phyloP scores from a whole-genome alignment of 306 rosid genomes.

The Cicer judaicum region DNA sequence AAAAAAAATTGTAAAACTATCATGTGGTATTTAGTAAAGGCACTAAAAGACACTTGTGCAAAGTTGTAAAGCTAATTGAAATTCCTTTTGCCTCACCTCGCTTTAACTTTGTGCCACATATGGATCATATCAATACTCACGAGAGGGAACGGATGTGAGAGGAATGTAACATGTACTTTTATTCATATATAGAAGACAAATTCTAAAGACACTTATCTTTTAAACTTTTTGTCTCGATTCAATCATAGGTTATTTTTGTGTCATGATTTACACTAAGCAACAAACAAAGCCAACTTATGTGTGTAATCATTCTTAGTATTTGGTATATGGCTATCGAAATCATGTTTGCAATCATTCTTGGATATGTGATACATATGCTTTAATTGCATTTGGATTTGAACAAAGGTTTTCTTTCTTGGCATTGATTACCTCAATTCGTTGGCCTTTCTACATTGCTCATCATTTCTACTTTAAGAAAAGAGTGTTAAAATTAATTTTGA shows the following conservation, averaged over 20 bases:
- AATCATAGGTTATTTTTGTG: neutral
- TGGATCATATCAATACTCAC: slow-evolving; percentile 27
- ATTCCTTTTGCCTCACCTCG: no score
- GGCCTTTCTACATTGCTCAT: slow-evolving; percentile 17
- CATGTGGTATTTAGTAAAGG: no score
- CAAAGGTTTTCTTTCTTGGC: slow-evolving; percentile 20
- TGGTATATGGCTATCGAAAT: slow-evolving; percentile 15
- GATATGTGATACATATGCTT: neutral
- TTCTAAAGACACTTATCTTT: slow-evolving; percentile 29
- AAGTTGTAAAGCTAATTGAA: no score
- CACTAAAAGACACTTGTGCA: no score
- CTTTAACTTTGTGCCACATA: slow-evolving; percentile 9
- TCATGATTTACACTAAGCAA: slow-evolving; percentile 3
- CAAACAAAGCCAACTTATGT: neutral
- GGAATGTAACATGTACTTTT: slow-evolving; percentile 20
- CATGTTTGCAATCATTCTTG: slow-evolving; percentile 36
- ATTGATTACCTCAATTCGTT: slow-evolving; percentile 28
- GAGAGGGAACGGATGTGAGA: slow-evolving; percentile 14
- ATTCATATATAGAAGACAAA: slow-evolving; percentile 3
- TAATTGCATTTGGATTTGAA: slow-evolving; percentile 5
- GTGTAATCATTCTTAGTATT: slow-evolving; percentile 34
- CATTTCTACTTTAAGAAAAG: slow-evolving; percentile 15
- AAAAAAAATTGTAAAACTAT: no score
- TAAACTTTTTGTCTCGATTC: slow-evolving; percentile 34
- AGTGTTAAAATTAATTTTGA: no score